Conservation (phyloP, 257 asterid genomes). For the Coffea canephora region DNA sequence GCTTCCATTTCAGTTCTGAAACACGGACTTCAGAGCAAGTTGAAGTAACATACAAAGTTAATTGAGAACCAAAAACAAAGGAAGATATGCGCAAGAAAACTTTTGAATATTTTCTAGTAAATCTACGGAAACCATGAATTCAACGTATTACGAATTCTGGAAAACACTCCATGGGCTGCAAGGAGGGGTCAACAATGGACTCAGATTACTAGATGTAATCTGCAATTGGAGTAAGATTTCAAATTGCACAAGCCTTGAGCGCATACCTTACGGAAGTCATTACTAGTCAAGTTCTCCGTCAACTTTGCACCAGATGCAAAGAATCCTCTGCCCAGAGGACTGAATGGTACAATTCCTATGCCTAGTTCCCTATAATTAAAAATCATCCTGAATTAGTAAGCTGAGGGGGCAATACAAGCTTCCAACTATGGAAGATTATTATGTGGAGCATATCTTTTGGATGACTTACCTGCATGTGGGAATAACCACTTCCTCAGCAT, state of each 20-base stretch:
- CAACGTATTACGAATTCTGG: too few relatives aligned
- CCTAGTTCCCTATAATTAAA: constrained; percentile 25
- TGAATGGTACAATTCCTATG: constrained; percentile 32
- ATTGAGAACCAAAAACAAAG: background rate
- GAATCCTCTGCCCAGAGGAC: constrained; percentile 36
- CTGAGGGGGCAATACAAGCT: background rate
- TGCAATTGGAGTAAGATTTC: too few relatives aligned
- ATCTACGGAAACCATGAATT: background rate
- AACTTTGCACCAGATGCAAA: constrained; percentile 29
- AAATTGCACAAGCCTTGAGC: background rate
- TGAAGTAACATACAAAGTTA: background rate
- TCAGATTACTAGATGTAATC: too few relatives aligned
- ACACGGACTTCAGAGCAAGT: background rate
- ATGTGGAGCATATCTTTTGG: background rate
- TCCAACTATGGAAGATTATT: background rate
- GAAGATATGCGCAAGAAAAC: background rate
- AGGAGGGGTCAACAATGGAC: background rate
- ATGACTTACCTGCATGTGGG: constrained; percentile 37
- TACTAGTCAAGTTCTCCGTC: constrained; percentile 16
- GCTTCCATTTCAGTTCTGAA: background rate
- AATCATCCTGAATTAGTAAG: background rate
- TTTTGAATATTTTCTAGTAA: background rate
- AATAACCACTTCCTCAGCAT: constrained; percentile 29
- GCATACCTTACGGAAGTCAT: constrained; percentile 28
- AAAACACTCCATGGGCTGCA: background rate